Conservation (phyloP, 176 grass and related monocot species). For the Oryza rufipogon region DNA sequence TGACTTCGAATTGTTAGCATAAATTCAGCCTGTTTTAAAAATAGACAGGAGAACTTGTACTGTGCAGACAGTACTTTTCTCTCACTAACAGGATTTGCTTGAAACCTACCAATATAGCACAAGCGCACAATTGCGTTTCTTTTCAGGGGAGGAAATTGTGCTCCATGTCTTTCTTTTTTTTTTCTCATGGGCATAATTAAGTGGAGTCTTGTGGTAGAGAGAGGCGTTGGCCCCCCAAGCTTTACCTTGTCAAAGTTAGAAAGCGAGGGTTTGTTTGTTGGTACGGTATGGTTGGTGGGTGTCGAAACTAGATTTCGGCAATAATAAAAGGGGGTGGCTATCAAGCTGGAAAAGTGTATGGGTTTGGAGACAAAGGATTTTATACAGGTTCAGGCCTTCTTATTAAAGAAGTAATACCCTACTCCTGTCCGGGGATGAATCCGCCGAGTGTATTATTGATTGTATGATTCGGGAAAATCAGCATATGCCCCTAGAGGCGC, state of each 20-base stretch:
- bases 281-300: not conserved
- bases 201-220: not conserved
- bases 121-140: not conserved
- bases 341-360: too few relatives aligned
- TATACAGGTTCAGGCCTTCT: too few relatives aligned
- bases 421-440: too few relatives aligned
- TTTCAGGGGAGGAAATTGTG: not conserved
- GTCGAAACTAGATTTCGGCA: too few relatives aligned
- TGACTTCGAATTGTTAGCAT: not conserved
- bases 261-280: constrained; percentile 18
- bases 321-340: too few relatives aligned
- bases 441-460: too few relatives aligned
- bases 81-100: not conserved
- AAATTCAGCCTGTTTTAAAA: too few relatives aligned
- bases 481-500: too few relatives aligned
- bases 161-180: constrained; percentile 7
- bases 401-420: too few relatives aligned
- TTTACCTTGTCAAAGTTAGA: constrained; percentile 6
- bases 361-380: too few relatives aligned
- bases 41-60: not conserved
- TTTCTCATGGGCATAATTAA: not conserved
- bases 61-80: not conserved
- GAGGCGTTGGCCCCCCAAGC: not conserved
- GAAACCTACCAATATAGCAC: not conserved
- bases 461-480: too few relatives aligned